These are phyloP conservation scores for Zygosaccharomyces pseudobailii DNA, from an alignment of 1,139 yeast species.

Conservation along the genomic window DNA sequence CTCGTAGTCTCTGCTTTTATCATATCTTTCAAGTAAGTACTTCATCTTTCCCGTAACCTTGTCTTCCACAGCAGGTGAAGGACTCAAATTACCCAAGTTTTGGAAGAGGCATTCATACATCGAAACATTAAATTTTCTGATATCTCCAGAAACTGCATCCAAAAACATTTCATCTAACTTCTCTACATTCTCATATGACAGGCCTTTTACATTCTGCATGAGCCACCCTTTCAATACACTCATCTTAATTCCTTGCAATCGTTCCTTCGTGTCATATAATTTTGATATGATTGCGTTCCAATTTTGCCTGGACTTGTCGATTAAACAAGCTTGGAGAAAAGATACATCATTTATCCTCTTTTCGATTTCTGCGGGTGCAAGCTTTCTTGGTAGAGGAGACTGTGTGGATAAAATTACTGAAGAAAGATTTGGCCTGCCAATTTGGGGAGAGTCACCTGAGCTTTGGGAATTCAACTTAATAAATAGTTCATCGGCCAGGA, in stretches of 20 bases:
- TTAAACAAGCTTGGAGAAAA: conserved; percentile 43
- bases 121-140: conserved; percentile 33
- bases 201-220: conserved; percentile 40
- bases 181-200: conserved; percentile 38
- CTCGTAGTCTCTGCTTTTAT: conserved; percentile 36
- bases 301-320: conserved; percentile 43
- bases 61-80: conserved; percentile 25
- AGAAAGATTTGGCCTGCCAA: conserved; percentile 14
- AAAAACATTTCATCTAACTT: conserved; percentile 36
- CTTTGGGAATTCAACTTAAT: not conserved
- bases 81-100: conserved; percentile 34
- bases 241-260: conserved; percentile 39
- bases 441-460: not conserved
- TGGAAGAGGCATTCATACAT: conserved; percentile 45
- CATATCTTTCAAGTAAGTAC: conserved; percentile 38
- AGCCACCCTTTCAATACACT: conserved; percentile 43
- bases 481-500: conserved; percentile 30
- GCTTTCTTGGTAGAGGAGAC: conserved; percentile 12
- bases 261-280: conserved; percentile 38
- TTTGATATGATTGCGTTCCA: conserved; percentile 54
- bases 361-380: conserved; percentile 44
- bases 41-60: conserved; percentile 33
- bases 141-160: conserved; percentile 33
- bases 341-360: conserved; percentile 42
- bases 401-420: conserved; percentile 17